Base-by-base conservation (phyloP, 139 green algal species). In the Mesotaenium endlicherianum region DNA sequence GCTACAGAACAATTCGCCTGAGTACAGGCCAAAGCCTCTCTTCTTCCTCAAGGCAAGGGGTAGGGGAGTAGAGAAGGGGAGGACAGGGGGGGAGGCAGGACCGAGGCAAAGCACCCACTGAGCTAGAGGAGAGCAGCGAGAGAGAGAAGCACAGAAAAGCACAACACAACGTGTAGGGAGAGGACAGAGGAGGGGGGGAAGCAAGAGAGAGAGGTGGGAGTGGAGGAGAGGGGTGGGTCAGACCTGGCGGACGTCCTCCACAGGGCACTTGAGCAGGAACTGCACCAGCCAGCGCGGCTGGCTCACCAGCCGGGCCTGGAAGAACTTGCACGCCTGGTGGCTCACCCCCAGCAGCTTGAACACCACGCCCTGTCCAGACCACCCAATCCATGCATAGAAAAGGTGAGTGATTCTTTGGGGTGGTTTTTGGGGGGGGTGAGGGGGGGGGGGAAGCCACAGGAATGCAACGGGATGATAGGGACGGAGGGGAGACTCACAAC, bases 241-340 rank as follows among this genome's bases (percentile, higher is more conserved):
- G 41, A 84, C 77, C 77, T 26, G n/a, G 17, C 67, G 69, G 31
- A 84, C n/a, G 38, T 83, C 77, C 16, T 84, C 69, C 26, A 84
- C 49, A 30, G 60, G 77, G 58, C 77, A 84, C 69, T 84, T 84
- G 20, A 84, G 77, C 34, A 84, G 67, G n/a, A 69, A 83, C 17
- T 82, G 77, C 57, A 41, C 36, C 16, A 84, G 40, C 77, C 77
- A 84, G 0, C 38, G 39, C 20, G 39, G n/a, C 26, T 53, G 40
- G 17, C 53, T 38, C 41, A 42, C 59, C 67, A 84, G 31, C 38
- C 38, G 5, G 20, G 41, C 68, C 17, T 70, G 31, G 26, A 84
- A 84, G 2, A 30, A 31, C 3, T n/a, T 20, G n/a, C 77, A 83
- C 16, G 76, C 76, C 3, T 39, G 31, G 45, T 16, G 20, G 47